Base-by-base conservation (phyloP, 352 stramenopile species). In the Aphanomyces invadans region DNA sequence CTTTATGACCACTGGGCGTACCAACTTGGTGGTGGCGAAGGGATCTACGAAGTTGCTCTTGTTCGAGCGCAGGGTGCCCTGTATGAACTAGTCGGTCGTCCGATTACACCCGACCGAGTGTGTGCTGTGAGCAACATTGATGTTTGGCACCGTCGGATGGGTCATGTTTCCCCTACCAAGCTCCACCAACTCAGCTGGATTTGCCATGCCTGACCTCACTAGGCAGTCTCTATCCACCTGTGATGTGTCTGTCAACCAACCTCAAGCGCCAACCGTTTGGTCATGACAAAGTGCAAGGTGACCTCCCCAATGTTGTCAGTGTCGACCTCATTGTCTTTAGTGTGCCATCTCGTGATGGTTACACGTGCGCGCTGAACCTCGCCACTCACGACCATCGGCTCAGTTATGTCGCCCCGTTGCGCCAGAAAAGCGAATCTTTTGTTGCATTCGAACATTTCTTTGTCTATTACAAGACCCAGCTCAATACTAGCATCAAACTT, bases 141-240 rank as follows among this genome's bases (percentile, higher is more conserved):
- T 57, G 51, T 48, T 21, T 57, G 51, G 51, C 51, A 57, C 51
- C 51, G 51, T 15, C 51, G 51, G 17, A 57, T 57, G 51, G 51
- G 51, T 21, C 51, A 57, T n/a, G n/a, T n/a, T 57, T 28, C 29
- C 23, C 15, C 51, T 1, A 21, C 51, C 23, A 57, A 57, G 51
- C 23, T 57, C 51, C 23, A 48, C 1, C 29, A 57, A 57, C 23
- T 28, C 51, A 57, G 29, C 19, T 57, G 51, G 51, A 23, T 57
- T 57, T 1, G 29, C 23, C 29, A 57, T 57, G 51, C 51, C 51
- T 19, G 19, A 57, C 19, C 1, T 57, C 15, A 57, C 15, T 15
- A 21, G 23, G 23, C 23, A 57, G 23, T 21, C 51, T 57, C 51
- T 45, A 31, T 15, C 15, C 23, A 23, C 29, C 1, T 57, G 51